phyloP scores from a whole-genome alignment of 352 stramenopile species.

The Globisporangium paddicum region DNA sequence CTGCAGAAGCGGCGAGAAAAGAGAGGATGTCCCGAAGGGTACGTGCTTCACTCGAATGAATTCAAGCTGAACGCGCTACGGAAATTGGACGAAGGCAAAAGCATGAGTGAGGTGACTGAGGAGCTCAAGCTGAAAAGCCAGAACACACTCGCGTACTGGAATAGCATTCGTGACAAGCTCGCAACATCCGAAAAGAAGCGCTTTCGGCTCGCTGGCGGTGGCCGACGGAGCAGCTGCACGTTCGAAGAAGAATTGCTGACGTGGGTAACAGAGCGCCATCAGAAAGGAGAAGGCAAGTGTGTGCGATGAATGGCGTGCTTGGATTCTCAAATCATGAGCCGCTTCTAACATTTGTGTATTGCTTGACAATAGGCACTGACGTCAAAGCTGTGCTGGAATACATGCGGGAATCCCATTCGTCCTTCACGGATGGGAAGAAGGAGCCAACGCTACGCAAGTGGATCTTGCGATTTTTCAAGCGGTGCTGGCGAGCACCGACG shows the following conservation, averaged over 20 bases:
- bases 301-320: background rate
- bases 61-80: conserved; percentile 74
- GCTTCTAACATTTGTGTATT: conserved; percentile 1
- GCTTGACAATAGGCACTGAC: conserved; percentile 34
- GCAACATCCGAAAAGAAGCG: conserved; percentile 66
- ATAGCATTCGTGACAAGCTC: conserved; percentile 73
- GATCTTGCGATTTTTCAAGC: conserved; percentile 82
- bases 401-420: conserved; percentile 51
- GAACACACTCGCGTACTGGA: conserved; percentile 75
- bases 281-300: conserved; percentile 42
- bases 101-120: conserved; percentile 44
- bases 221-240: conserved; percentile 56
- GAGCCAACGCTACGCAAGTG: conserved; percentile 74
- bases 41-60: conserved; percentile 73
- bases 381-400: conserved; percentile 71
- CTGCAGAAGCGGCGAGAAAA: conserved; percentile 34
- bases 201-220: conserved; percentile 61
- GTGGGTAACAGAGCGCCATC: conserved; percentile 66
- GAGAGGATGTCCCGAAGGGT: conserved; percentile 42
- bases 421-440: conserved; percentile 78
- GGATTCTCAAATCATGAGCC: background rate
- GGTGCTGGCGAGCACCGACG: conserved; percentile 47
- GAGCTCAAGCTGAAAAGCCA: conserved; percentile 65
- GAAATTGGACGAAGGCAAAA: conserved; percentile 66
- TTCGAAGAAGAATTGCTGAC: conserved; percentile 74